These are phyloP conservation scores for Vanderwaltozyma tropicalis DNA, from an alignment of 805 yeast genomes.

Conservation along the genomic window DNA sequence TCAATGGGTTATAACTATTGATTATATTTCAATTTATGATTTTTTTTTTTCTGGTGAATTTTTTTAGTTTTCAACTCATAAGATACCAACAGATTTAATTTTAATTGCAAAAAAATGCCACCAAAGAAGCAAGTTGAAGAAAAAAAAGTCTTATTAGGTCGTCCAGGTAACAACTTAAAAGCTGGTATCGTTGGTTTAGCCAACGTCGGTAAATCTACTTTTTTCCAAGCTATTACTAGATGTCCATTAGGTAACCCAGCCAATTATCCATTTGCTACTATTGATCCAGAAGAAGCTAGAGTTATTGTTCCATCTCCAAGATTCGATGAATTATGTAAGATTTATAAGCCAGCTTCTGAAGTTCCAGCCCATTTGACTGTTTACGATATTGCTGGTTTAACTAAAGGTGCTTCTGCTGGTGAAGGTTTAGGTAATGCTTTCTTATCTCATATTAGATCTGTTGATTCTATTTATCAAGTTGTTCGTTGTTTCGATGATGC, in stretches of 20 bases:
- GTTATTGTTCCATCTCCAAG: slow-evolving; percentile 88
- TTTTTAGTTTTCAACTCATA: too few species aligned
- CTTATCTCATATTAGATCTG: slow-evolving; percentile 92
- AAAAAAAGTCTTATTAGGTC: slow-evolving; percentile 67
- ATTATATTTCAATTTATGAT: too few species aligned
- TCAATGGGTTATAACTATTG: too few species aligned
- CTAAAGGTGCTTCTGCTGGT: slow-evolving; percentile 93
- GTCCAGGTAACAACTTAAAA: slow-evolving; percentile 53
- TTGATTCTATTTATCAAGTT: slow-evolving; percentile 95
- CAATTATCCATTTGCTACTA: slow-evolving; percentile 75
- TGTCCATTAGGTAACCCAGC: slow-evolving; percentile 64
- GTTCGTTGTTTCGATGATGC: slow-evolving; percentile 97
- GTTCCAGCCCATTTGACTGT: slow-evolving; percentile 91
- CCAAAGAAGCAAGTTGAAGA: slow-evolving; percentile 36
- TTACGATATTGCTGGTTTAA: slow-evolving; percentile 95
- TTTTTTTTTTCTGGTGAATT: too few species aligned
- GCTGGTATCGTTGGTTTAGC: slow-evolving; percentile 76
- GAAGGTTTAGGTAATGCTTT: slow-evolving; percentile 98
- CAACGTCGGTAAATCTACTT: slow-evolving; percentile 71
- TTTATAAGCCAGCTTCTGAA: slow-evolving; percentile 74
- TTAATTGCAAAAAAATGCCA: slow-evolving; percentile 19
- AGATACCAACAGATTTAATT: too few species aligned
- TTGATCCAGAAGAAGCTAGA: slow-evolving; percentile 96
- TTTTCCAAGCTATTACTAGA: slow-evolving; percentile 71
- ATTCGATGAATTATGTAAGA: slow-evolving; percentile 61